These are phyloP conservation scores for Dryas drummondii DNA, from an alignment of 306 rosid species.

Conservation along the genomic window DNA sequence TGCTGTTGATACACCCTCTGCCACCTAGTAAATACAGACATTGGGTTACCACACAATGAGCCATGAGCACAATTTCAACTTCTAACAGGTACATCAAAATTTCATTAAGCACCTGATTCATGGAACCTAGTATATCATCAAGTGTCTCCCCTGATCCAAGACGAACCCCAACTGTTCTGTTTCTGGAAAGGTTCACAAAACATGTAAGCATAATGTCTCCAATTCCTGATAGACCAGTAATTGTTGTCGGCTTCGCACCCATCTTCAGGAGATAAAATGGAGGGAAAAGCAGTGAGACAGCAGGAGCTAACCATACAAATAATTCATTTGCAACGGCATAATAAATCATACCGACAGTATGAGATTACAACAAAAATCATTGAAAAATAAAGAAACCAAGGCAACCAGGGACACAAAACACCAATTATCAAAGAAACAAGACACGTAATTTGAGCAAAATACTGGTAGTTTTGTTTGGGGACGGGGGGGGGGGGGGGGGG, in stretches of 20 bases:
- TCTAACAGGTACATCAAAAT: background rate
- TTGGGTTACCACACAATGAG: slow-evolving; percentile 3
- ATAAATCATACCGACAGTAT: background rate
- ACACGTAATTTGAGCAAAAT: too few relatives aligned
- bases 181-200: slow-evolving; percentile 89
- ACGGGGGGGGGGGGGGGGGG: too few relatives aligned
- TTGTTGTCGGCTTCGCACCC: slow-evolving; percentile 91
- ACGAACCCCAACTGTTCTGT: slow-evolving; percentile 85
- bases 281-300: slow-evolving; percentile 22
- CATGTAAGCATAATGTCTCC: slow-evolving; percentile 97
- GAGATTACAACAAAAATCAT: background rate
- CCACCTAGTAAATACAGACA: slow-evolving; percentile 51
- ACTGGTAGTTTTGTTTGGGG: too few relatives aligned
- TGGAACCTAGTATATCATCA: slow-evolving; percentile 70
- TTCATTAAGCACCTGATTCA: slow-evolving; percentile 69
- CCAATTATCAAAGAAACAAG: background rate
- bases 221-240: slow-evolving; percentile 88
- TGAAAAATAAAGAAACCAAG: background rate
- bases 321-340: slow-evolving; percentile 4
- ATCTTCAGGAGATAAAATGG: slow-evolving; percentile 52
- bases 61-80: background rate
- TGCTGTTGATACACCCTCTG: slow-evolving; percentile 92
- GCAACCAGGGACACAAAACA: slow-evolving; percentile 6
- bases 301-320: background rate
- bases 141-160: slow-evolving; percentile 89